These are phyloP conservation scores for Rhizoclosmatium sp. DNA, from an alignment of 192 early-diverging fungal species.

Conservation along the genomic window DNA sequence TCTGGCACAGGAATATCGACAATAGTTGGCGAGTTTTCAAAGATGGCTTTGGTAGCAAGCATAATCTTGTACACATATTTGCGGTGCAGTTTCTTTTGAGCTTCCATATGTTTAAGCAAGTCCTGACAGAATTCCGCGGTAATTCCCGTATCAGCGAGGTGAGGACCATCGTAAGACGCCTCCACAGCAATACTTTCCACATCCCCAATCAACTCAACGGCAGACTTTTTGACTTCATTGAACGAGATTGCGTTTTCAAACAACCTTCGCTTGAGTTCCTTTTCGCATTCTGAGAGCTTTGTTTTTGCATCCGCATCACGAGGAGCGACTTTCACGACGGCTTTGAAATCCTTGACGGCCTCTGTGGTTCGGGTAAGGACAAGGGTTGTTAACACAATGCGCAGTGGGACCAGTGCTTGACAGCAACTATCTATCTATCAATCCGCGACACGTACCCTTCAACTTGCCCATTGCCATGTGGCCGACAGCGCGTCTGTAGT, in stretches of 20 bases:
- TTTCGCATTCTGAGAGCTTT: constrained; percentile 89
- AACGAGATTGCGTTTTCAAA: constrained; percentile 95
- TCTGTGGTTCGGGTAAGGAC: constrained; percentile 18
- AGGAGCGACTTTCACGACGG: constrained; percentile 79
- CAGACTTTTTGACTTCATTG: constrained; percentile 53
- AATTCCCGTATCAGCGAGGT: constrained; percentile 74
- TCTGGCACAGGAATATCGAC: constrained; percentile 85
- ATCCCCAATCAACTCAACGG: constrained; percentile 70
- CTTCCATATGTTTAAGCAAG: constrained; percentile 80
- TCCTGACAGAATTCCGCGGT: constrained; percentile 80
- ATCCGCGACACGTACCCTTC: constrained; percentile 57
- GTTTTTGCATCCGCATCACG: constrained; percentile 77
- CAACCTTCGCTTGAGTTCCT: constrained; percentile 82
- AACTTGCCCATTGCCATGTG: constrained; percentile 87
- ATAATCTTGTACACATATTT: constrained; percentile 92
- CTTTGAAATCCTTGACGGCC: constrained; percentile 62
- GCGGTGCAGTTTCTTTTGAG: constrained; percentile 89
- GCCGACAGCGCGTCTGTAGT: constrained; percentile 92
- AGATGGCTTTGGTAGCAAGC: constrained; percentile 73
- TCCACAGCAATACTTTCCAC: constrained; percentile 70
- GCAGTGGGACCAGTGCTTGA: no score
- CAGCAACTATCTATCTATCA: no score
- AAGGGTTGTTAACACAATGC: no score
- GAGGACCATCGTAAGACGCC: constrained; percentile 81
- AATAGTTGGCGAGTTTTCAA: constrained; percentile 80